Base-by-base conservation (phyloP, 192 early-diverging fungal genomes). In the Entomortierella beljakovae region DNA sequence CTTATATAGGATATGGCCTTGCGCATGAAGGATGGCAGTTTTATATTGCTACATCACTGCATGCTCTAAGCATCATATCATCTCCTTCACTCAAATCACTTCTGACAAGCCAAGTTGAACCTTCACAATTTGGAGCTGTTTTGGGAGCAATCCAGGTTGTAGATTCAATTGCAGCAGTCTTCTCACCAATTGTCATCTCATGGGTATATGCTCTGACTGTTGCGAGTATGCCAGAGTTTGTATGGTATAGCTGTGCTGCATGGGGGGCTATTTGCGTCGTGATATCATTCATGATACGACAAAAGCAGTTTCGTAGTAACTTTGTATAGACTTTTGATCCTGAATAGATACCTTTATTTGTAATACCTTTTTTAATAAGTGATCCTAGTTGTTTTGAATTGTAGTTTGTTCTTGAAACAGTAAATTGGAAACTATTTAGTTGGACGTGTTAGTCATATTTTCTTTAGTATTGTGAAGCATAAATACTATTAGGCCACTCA, bases 111-210 rank as follows among this genome's bases (percentile, higher is more conserved):
- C 43, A 84, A 26, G 85, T 89, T 1, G 57, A 70, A 22, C 79
- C 85, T 13, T 67, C 70, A 16, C 70, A 89, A 64, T 68, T 84
- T 20, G 87, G 87, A 5, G 73, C 86, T 28, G 61, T 84, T 20
- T 58, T 89, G 28, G 87, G 87, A 0, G 85, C 87, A 2, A 25
- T 87, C 11, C 57, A 77, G 37, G 71, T 83, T 3, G 34, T 87
- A 6, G 87, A 89, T 31, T 71, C 85, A n/a, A 60, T 85, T 34
- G 70, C 76, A 13, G 71, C 80, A 22, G 71, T 87, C 43, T 32
- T 83, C 20, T 74, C 82, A 2, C 87, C 84, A 8, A 26, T 87
- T 28, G 66, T 75, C 13, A 66, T 87, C 33, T 87, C 86, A 37
- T 63, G 75, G 43, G 61, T 87, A 20, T 89, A 87, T 68, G 72